A percentile compares a stretch with the other conserved stretches of the same genome.
Conservation (phyloP, 192 early-diverging fungal species). For the Funneliformis geosporum region DNA sequence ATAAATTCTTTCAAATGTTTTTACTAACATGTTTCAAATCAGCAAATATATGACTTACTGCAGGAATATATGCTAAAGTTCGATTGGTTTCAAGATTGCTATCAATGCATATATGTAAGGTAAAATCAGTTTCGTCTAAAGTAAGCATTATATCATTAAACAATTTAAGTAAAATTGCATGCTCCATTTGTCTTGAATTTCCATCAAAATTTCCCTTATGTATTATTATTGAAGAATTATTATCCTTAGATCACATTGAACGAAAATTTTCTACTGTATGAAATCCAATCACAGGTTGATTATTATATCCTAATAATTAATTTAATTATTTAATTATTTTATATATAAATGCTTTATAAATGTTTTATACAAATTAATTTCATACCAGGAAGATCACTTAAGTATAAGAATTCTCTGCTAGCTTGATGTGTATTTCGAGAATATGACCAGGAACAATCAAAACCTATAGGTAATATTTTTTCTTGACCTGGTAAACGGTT, state of each 20-base stretch:
- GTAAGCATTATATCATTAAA: neutral
- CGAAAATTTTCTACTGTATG: neutral
- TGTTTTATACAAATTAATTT: too few relatives aligned
- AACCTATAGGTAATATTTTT: slow-evolving; percentile 4
- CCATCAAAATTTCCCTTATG: neutral
- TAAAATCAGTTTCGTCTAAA: neutral
- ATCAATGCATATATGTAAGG: neutral
- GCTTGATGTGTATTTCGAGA: neutral
- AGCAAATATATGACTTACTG: neutral
- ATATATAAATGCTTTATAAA: neutral
- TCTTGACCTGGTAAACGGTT: neutral
- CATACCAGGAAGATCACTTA: neutral
- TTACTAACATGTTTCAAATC: neutral
- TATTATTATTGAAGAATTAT: neutral
- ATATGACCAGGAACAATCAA: slow-evolving; percentile 8
- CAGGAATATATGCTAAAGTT: neutral
- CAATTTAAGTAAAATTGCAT: neutral
- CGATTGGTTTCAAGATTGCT: neutral
- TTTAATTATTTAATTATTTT: neutral
- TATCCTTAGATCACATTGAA: neutral
- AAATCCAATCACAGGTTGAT: neutral
- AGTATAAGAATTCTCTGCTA: neutral
- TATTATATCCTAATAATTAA: neutral
- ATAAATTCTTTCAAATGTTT: neutral
- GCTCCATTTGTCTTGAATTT: neutral